Conservation (phyloP, 768 basidiomycete species). For the Pseudohyphozyma bogoriensis region DNA sequence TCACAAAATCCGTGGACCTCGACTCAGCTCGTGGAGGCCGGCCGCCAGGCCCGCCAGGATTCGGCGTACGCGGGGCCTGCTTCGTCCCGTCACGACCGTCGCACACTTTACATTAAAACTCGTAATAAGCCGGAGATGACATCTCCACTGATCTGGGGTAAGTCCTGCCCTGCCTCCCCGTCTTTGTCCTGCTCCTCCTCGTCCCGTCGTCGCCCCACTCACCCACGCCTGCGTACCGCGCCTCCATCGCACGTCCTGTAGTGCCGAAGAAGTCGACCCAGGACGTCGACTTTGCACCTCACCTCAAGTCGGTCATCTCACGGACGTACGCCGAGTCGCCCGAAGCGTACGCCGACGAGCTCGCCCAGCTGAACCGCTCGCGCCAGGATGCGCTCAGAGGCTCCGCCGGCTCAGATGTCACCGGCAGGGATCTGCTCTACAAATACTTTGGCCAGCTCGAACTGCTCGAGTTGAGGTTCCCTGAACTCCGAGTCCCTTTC, state of each 20-base stretch:
- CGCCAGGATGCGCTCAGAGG: conserved; percentile 92
- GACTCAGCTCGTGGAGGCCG: no score
- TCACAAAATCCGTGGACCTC: no score
- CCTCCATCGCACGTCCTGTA: conserved; percentile 37
- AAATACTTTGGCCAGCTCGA: conserved; percentile 99
- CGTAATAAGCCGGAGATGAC: no score
- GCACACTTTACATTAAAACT: no score
- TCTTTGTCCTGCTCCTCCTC: background rate
- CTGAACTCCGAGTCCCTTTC: conserved; percentile 91
- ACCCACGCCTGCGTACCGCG: background rate
- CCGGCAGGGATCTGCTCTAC: conserved; percentile 86
- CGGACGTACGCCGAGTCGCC: conserved; percentile 90
- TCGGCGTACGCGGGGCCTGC: no score
- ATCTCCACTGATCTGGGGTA: conserved; percentile 8
- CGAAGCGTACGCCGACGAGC: conserved; percentile 76
- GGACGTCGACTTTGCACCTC: conserved; percentile 90
- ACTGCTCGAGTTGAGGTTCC: conserved; percentile 88
- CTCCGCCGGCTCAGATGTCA: conserved; percentile 67
- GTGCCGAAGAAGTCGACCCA: conserved; percentile 91
- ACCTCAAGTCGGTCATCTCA: conserved; percentile 73
- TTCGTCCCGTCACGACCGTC: no score
- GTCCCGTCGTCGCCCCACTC: background rate
- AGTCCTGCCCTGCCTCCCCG: no score
- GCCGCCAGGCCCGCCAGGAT: no score
- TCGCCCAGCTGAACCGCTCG: conserved; percentile 72